phyloP scores from a whole-genome alignment of 2,329 filamentous ascomycete genomes.

The Diaporthe citrichinensis region DNA sequence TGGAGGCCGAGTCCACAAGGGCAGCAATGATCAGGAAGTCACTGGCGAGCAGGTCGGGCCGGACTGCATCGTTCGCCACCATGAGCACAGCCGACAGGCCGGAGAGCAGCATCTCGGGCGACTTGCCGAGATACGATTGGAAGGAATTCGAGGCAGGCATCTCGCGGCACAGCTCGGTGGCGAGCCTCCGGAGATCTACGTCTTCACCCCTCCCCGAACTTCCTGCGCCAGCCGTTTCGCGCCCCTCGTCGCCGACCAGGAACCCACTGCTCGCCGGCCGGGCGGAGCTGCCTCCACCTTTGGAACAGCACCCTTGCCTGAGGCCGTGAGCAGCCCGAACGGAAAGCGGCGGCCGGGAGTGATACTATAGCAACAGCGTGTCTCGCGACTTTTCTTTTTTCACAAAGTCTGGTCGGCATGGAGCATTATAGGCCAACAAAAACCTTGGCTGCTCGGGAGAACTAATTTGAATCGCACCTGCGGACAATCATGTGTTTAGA shows the following conservation, averaged over 20 bases:
- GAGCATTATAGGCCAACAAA: not conserved
- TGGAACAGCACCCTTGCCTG: slow-evolving; percentile 36
- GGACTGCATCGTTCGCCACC: slow-evolving; percentile 34
- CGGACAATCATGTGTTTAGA: not conserved
- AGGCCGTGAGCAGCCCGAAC: not conserved
- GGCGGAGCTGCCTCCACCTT: slow-evolving; percentile 30
- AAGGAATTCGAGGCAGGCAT: slow-evolving; percentile 55
- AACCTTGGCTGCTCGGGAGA: not conserved
- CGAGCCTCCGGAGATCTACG: slow-evolving; percentile 10
- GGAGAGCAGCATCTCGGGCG: slow-evolving; percentile 39
- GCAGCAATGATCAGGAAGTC: slow-evolving; percentile 61
- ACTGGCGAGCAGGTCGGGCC: slow-evolving; percentile 49
- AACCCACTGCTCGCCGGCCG: slow-evolving; percentile 16
- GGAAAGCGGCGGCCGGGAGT: not conserved
- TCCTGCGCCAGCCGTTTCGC: slow-evolving; percentile 26
- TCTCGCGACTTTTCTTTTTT: not conserved
- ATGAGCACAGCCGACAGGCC: slow-evolving; percentile 25
- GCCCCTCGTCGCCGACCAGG: slow-evolving; percentile 38
- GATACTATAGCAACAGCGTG: not conserved
- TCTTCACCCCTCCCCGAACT: slow-evolving; percentile 29
- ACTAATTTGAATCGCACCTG: not conserved
- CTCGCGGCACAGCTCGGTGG: slow-evolving; percentile 41
- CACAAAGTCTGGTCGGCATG: not conserved
- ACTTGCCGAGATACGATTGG: slow-evolving; percentile 52
- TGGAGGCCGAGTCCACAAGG: slow-evolving; percentile 56